Evolutionary conservation across 495 filamentous ascomycete genomes (phyloP).

Genomic region (Margaritispora aquatica): DNA sequence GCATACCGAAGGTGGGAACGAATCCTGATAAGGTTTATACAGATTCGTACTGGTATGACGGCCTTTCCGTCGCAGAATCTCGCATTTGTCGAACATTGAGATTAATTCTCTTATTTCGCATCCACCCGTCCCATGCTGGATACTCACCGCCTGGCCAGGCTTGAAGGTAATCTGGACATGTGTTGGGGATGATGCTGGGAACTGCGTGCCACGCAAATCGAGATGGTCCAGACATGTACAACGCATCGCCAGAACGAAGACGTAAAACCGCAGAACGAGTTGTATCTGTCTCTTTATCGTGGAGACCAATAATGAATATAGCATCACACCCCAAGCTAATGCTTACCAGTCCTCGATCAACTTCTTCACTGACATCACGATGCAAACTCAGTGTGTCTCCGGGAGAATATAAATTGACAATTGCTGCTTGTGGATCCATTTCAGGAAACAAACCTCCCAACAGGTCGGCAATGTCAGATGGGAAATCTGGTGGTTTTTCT

Average conservation of each 20-base stretch:
- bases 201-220: conserved; percentile 94
- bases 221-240: conserved; percentile 73
- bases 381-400: conserved; percentile 85
- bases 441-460: conserved; percentile 61
- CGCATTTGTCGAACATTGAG: conserved; percentile 89
- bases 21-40: not conserved
- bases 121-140: conserved; percentile 68
- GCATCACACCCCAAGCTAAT: conserved; percentile 85
- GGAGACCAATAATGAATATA: conserved; percentile 64
- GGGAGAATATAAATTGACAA: conserved; percentile 84
- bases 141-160: conserved; percentile 66
- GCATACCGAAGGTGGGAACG: not conserved
- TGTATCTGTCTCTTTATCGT: conserved; percentile 26
- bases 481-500: conserved; percentile 63
- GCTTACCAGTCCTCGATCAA: conserved; percentile 68
- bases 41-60: not conserved
- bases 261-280: conserved; percentile 50
- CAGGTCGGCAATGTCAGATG: conserved; percentile 59
- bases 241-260: conserved; percentile 70
- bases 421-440: conserved; percentile 76
- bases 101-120: conserved; percentile 79
- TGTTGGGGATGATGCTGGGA: conserved; percentile 68
- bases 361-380: conserved; percentile 82
- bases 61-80: conserved; percentile 26
- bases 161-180: conserved; percentile 67